Base-by-base conservation (phyloP, 495 filamentous ascomycete genomes). In the Hypoxylon cercidicola region DNA sequence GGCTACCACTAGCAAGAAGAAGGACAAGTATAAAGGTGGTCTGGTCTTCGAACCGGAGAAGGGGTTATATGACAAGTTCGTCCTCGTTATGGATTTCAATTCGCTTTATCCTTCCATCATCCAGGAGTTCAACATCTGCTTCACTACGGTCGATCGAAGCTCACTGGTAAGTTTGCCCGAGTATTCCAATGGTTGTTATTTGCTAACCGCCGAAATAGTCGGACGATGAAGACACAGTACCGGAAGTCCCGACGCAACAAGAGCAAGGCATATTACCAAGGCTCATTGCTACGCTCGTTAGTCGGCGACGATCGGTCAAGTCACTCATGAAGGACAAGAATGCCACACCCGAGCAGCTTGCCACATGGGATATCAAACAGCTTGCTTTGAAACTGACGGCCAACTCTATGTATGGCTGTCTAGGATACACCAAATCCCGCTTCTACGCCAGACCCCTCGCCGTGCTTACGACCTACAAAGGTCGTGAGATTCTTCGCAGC, bases 61-160 rank as follows among this genome's bases (percentile, higher is more conserved):
- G 74, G 95, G 96, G 8, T 83, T 99, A 20, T 98, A 98, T 71
- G 96, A 99, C 81, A 93, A 91, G 75, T 96, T 94, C 70, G 88
- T 99, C 25, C 85, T 99, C 18, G 95, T 99, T 73, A 99, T 99
- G 95, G 95, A 99, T 79, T 99, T 98, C 81, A 99, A 99, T 85
- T 97, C 93, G 75, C 81, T 99, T 68, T 99, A 99, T 70, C 95
- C 95, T 12, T 97, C 93, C 75, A 97, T 99, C 68, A 99, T 99
- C 66, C 96, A 98, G 74, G 96, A 99, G 81, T 98, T 86, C 79
- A 99, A 99, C 74, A 99, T 99, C 70, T 99, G 95, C 80, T 99
- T 99, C 77, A 99, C 95, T 3, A 99, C 95, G 0, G 93, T 98
- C 4, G 92, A 98, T 62, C 82, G 86, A 83, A 68, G 82, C 82